These are phyloP conservation scores for Coleophoma cylindrospora DNA, from an alignment of 2,329 filamentous ascomycete genomes.

Conservation along the genomic window DNA sequence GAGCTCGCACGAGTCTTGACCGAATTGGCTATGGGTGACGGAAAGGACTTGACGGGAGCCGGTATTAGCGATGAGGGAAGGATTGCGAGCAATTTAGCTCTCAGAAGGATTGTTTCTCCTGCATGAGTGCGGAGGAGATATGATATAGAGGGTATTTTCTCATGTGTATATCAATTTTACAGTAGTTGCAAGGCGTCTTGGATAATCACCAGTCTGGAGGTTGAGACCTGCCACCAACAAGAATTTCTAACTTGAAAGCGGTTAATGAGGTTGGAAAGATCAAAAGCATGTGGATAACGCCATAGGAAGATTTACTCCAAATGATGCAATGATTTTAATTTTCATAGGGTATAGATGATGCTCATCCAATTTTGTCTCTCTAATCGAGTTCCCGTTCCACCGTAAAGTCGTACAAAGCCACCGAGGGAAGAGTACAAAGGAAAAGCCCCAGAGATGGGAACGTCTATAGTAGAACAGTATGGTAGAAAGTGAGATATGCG, in stretches of 20 bases:
- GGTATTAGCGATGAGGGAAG: conserved; percentile 28
- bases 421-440: no score
- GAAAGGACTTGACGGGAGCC: conserved; percentile 30
- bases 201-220: no score
- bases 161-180: neutral
- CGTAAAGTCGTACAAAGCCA: no score
- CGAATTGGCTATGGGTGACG: conserved; percentile 42
- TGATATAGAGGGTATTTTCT: neutral
- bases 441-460: neutral
- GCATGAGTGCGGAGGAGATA: neutral
- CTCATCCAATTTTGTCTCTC: no score
- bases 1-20: conserved; percentile 41
- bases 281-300: neutral
- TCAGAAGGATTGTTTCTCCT: conserved; percentile 31
- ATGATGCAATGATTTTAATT: neutral
- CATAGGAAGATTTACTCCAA: no score
- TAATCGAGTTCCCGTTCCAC: no score
- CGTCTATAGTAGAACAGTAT: neutral
- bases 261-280: neutral
- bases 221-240: no score
- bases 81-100: conserved; percentile 30
- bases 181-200: no score
- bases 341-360: no score
- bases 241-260: neutral
- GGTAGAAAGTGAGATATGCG: neutral